Evolutionary conservation across 139 green algal genomes (phyloP), one percentile per base, ranked within the genome.

Genomic region (Bryopsis sp.): DNA sequence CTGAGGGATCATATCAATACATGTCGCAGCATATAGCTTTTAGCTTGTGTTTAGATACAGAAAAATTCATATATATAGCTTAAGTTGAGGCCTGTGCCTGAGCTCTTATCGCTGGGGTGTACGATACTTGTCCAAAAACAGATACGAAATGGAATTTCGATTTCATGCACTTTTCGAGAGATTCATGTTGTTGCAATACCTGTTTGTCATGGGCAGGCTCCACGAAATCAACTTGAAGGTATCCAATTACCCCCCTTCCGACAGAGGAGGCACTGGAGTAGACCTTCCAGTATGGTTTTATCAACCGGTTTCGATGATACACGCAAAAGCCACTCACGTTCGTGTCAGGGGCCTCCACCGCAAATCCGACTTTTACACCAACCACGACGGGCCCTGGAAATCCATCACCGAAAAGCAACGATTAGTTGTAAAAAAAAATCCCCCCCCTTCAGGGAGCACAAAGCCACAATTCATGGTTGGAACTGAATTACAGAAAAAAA

Each of bases 221-320:
- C 24, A 87, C 47, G 50, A 78, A 79, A 64, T 88, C 78, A 1
- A 75, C 82, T 34, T 88, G 79, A 39, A 88, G 38, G 24, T 79
- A 70, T 24, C 81, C 81, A 29, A 83, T 72, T 43, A 85, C 79
- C 3, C 77, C 79, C 26, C 75, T 31, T 0, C 79, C 77, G 32
- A 70, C 58, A 46, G 61, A 59, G 37, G 48, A 36, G 34, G 68
- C 48, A 54, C 43, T 65, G 0, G 64, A 39, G 50, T 73, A 67
- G 29, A 73, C 74, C 28, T 68, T 68, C 66, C 80, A 78, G 39
- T 75, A 87, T 35, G 81, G 73, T 75, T 85, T 85, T 70, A 88
- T 83, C 19, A 88, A 72, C 5, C 82, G 74, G 54, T 88, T 88
- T 26, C 64, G 35, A 58, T 87, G 75, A 68, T 88, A 88, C 33